Evolutionary conservation across 2,329 filamentous ascomycete genomes (phyloP), one percentile per base, ranked within the genome.

Genomic region (Trichoderma koningiopsis): DNA sequence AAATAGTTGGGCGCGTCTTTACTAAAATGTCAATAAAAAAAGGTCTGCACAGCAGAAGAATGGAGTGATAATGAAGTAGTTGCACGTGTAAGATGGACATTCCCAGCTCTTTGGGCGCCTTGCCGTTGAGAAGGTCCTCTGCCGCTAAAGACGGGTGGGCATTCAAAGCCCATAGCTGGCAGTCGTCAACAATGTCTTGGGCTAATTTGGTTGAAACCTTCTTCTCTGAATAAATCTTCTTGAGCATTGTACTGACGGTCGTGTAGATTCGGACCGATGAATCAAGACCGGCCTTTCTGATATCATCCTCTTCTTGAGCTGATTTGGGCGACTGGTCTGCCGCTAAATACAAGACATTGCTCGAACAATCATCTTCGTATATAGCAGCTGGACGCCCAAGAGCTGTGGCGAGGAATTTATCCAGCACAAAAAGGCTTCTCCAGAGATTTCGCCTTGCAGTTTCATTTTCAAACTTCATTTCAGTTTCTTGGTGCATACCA

Each of bases 341-440:
- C 1, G 60, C 31, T n/a, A 27, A 37, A 22, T 76, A 72, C 0
- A 86, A 76, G 14, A 82, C 81, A 43, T 84, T 82, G 2, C 83
- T 82, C 19, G 87, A 87, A 75, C 88, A 90, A 70, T 90, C 88
- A 22, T 87, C 85, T 70, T 90, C 86, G 5, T 84, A 83, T 60
- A 91, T 91, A 8, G 86, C 84, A 1, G 84, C 83, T 0, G 89
- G 89, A 11, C 88, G 84, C 5, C 89, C 89, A 1, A 92, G 79
- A 1, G 87, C 88, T 29, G 87, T 86, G 1, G 89, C 85, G 1
- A 91, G 80, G 63, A 91, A 88, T 19, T 87, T 83, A 73, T 92
- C 89, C 8, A 91, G 81, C 16, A 91, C 81, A 70, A 89, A 91
- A 0, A 92, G 77, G 13, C 87, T 89, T 68, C 86, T 85, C 89